Base-by-base conservation (phyloP, 805 yeast genomes). In the Lipomyces spencermartinsiae region DNA sequence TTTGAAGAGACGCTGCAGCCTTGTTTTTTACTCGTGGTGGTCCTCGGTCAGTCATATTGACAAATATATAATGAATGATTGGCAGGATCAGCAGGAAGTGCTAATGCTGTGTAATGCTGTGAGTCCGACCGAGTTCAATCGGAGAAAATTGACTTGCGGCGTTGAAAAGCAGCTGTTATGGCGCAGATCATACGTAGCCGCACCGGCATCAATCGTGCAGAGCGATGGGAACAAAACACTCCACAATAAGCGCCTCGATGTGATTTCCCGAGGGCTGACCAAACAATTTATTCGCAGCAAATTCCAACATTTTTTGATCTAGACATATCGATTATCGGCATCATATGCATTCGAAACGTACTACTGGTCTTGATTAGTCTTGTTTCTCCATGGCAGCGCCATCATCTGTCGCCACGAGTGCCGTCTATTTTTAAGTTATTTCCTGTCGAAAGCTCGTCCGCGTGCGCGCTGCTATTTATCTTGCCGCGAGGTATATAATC, bases 1-100 rank as follows among this genome's bases (percentile, higher is more conserved):
- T 83, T 76, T 89, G 92, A 33, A 79, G 71, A 71, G 82, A 82
- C 1, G 87, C 87, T 1, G 81, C 80, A 6, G 81, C 79, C 74
- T 80, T 79, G 68, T 81, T 82, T 69, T 77, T 78, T 63, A 79
- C 82, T 39, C 72, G 64, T 12, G 76, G 75, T 14, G 74, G 72
- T 19, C 74, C 75, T 46, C 74, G 59, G 14, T 69, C 75, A 31
- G 35, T 61, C 71, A 69, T 68, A 29, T 59, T 59, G 19, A 43
- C 16, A 19, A 14, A 43, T 58, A 29, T 58, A 34, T 33, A 29
- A 25, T 14, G 3, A 25, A 31, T 9, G 34, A 14, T 43, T 12
- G 9, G n/a, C 3, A 54, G 34, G 19, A 51, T 51, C 43, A 0
- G 22, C 49, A n/a, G 49, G 7, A 43, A n/a, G 3, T 43, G 22